Evolutionary conservation across 192 early-diverging fungal species (phyloP).

Genomic region (Entophlyctis luteolus): DNA sequence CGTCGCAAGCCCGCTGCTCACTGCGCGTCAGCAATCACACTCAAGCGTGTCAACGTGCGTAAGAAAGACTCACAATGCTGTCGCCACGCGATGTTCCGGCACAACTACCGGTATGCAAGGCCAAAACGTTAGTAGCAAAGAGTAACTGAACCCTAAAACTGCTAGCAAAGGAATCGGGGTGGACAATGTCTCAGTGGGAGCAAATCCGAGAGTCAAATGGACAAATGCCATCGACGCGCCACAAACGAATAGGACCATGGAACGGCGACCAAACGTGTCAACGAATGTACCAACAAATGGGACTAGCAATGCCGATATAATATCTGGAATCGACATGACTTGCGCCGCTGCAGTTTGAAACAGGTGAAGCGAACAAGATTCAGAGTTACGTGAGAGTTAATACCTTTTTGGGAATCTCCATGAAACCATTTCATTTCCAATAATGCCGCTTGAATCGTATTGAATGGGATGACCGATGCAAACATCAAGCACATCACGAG

Average conservation of each 20-base stretch:
- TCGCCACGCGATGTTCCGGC: conserved; percentile 27
- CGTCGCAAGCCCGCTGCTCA: conserved; percentile 44
- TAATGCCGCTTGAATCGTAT: conserved; percentile 59
- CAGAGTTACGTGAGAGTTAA: not conserved
- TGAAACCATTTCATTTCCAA: conserved; percentile 54
- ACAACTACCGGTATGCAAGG: conserved; percentile 54
- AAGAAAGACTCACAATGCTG: conserved; percentile 39
- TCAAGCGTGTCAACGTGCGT: not conserved
- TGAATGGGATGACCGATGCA: conserved; percentile 60
- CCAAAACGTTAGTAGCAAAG: conserved; percentile 48
- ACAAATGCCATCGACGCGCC: conserved; percentile 38
- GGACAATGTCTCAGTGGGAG: conserved; percentile 12
- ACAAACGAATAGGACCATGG: conserved; percentile 43
- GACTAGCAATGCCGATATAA: conserved; percentile 51
- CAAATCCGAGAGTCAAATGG: conserved; percentile 43
- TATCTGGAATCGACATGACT: conserved; percentile 58
- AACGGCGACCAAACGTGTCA: conserved; percentile 49
- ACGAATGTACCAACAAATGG: conserved; percentile 50
- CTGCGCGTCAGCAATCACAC: not conserved
- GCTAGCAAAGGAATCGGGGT: conserved; percentile 45
- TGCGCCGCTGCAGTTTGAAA: conserved; percentile 37
- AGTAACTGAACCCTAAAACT: conserved; percentile 46
- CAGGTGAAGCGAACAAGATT: not conserved
- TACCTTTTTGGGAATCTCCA: conserved; percentile 44
- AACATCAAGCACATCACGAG: conserved; percentile 47